A percentile compares a stretch with the other conserved stretches of the same genome.
phyloP scores from a whole-genome alignment of 2,329 filamentous ascomycete genomes.

The Sporothrix inflata region DNA sequence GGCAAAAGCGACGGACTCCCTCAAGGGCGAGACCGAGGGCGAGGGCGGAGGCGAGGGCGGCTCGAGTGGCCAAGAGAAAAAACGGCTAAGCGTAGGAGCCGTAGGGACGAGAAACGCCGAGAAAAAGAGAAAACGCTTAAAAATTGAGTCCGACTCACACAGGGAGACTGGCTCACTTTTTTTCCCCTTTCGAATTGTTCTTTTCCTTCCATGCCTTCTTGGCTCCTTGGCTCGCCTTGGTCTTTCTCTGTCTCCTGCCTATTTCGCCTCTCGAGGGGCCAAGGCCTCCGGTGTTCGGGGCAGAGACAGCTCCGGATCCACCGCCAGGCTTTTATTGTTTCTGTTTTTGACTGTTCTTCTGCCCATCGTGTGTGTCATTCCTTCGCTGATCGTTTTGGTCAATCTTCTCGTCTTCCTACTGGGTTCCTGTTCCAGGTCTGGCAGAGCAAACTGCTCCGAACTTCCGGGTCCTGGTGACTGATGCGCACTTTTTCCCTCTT shows the following conservation, averaged over 20 bases:
- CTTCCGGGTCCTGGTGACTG: background rate
- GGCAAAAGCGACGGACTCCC: background rate
- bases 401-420: background rate
- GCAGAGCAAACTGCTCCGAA: background rate
- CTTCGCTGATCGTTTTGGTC: background rate
- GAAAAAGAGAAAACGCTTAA: background rate
- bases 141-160: background rate
- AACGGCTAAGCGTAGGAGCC: background rate
- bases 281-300: constrained; percentile 18
- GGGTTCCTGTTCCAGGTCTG: background rate
- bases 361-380: background rate
- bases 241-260: background rate
- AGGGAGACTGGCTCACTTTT: background rate
- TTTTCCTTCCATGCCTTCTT: background rate
- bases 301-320: background rate
- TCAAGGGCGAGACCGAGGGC: background rate
- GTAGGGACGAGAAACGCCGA: background rate
- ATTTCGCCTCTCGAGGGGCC: background rate
- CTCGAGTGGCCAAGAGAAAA: background rate
- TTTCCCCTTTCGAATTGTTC: background rate
- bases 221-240: constrained; percentile 9
- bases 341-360: background rate
- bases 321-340: background rate
- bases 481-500: no score
- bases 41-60: background rate